Evolutionary conservation across 805 yeast species (phyloP), one percentile per base, ranked within the genome.

Genomic region (Wickerhamiella parazyma): DNA sequence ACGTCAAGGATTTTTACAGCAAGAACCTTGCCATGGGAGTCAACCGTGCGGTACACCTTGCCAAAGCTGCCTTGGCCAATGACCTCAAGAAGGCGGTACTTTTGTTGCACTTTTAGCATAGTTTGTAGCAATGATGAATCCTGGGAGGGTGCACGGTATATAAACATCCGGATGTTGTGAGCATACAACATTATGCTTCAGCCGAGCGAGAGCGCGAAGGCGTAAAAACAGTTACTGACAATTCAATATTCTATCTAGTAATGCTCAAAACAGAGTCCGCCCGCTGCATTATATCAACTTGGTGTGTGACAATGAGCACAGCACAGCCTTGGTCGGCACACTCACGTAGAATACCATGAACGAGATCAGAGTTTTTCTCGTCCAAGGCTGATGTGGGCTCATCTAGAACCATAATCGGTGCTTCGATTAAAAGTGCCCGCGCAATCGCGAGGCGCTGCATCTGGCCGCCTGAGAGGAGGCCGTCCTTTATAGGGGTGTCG

Each of bases 321-420:
- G 73, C 61, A 12, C 72, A 64, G 0, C 76, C 66, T 1, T 68
- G 47, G 1, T 41, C 33, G 18, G 52, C 50, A 29, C 69, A 54
- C 12, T 64, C 58, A 1, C 55, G 42, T 0, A 89, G 64, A 46
- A 83, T 50, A 1, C 67, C 54, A 12, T 68, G 63, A n/a, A 91
- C 70, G 1, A 58, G 55, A 6, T 55, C 51, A 0, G 80, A 59
- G 49, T 78, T 80, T 16, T 67, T 71, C 0, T 78, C 67, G 57
- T 91, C 98, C 39, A 91, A 64, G 0, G 94, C 81, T 0, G 96
- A 78, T 0, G 97, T 86, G 52, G 87, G 79, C 57, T 91, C 98
- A 60, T 91, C 98, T 39, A 91, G 60, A 16, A 77, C 63, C 42
- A 75, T 55, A 5, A 91, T 67, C 24, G 65, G 63, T 0, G 96